Evolutionary conservation across 2,329 filamentous ascomycete species (phyloP), one percentile per base, ranked within the genome.

Genomic region (Aspergillus quadricinctus): DNA sequence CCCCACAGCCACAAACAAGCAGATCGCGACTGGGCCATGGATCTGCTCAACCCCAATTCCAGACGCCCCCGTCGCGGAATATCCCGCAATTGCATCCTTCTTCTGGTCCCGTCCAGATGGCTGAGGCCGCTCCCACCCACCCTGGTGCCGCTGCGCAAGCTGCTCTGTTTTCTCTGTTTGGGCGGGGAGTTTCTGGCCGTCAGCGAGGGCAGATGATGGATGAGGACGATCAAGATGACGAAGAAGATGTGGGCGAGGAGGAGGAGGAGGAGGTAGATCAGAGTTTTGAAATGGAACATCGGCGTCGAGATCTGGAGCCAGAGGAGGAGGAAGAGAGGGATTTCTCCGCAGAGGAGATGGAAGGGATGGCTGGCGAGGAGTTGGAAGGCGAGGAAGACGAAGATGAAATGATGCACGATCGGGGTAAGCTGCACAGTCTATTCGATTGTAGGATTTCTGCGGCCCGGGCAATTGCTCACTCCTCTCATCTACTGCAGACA

Each of bases 321-420:
- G 66, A 64, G 14, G 65, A 28, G 28, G 65, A 28, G 25, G 52
- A 67, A 41, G 56, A 54, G 31, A 53, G 58, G 8, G 61, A 63
- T 29, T 49, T 65, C 41, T 65, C 64, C 1, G 66, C 63, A 27
- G 60, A 64, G 3, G 57, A 61, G 3, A 61, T 65, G 28, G 65
- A 61, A 23, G 59, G 54, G 17, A 57, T 56, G 40, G 57, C 53
- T 7, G 58, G 54, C 14, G 61, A 61, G 6, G 58, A 62, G 57
- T 21, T 61, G n/a, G 66, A 58, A 19, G 64, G 65, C 21, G 67
- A 62, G 19, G 60, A 50, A 56, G 68, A 65, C 28, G 67, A 65
- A 23, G 71, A 72, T 53, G 69, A 71, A 50, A 64, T 71, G 41
- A 72, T 73, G 66, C 66, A 66, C 17, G 69, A 75, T 61, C 67